Evolutionary conservation across 441 rosid species (phyloP).

Genomic region (Aquilaria agallochum): DNA sequence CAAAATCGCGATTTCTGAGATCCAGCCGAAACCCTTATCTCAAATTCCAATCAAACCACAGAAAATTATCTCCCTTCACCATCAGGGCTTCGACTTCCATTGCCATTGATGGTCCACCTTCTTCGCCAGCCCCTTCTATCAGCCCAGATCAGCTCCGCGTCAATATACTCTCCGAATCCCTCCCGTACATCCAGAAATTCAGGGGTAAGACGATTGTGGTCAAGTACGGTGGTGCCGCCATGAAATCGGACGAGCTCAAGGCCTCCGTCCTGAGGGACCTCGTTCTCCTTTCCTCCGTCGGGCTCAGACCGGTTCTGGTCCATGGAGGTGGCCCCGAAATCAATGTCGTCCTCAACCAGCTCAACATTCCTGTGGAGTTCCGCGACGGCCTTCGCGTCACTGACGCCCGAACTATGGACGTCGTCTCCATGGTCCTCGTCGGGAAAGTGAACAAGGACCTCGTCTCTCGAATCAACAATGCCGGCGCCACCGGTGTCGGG

Average conservation of each 20-base stretch:
- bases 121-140: not conserved
- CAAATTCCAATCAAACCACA: no score
- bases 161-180: conserved; percentile 73
- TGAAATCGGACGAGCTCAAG: conserved; percentile 72
- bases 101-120: conserved; percentile 4
- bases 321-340: conserved; percentile 96
- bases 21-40: no score
- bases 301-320: conserved; percentile 87
- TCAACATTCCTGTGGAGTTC: conserved; percentile 66
- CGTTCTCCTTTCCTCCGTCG: conserved; percentile 82
- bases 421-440: conserved; percentile 88
- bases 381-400: conserved; percentile 92
- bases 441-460: conserved; percentile 85
- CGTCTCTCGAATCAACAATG: conserved; percentile 71
- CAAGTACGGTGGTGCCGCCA: conserved; percentile 96
- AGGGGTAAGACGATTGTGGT: conserved; percentile 85
- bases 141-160: conserved; percentile 43
- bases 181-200: conserved; percentile 89
- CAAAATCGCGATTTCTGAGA: no score
- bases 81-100: conserved; percentile 6
- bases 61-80: not conserved
- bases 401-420: conserved; percentile 87
- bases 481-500: conserved; percentile 88
- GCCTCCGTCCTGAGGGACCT: conserved; percentile 77
- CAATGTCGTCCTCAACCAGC: conserved; percentile 71